Evolutionary conservation across 164 flowering plant genomes (phyloP).

Genomic region (Stephania cephalantha): DNA sequence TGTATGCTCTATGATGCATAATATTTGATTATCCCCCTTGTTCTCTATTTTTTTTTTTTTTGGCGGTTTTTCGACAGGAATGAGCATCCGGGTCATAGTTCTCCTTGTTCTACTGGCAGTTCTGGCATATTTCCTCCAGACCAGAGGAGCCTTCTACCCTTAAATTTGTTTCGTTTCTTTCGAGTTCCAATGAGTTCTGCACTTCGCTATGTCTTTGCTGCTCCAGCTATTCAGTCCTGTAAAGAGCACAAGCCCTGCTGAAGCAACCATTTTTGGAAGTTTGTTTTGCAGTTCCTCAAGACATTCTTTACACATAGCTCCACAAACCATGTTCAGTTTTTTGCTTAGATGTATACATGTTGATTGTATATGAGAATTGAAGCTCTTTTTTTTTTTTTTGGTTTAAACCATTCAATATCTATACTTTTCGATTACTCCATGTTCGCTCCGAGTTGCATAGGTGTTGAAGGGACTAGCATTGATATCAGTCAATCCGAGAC

Average conservation of each 20-base stretch:
- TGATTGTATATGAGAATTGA: too few relatives aligned
- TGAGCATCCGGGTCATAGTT: background rate
- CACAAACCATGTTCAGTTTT: background rate
- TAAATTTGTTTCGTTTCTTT: background rate
- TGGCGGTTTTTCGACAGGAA: background rate
- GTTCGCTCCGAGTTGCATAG: too few relatives aligned
- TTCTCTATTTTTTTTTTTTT: background rate
- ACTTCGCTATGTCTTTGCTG: background rate
- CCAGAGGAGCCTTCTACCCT: background rate
- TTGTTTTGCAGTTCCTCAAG: background rate
- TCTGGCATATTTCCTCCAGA: conserved; percentile 2
- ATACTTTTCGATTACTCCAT: too few relatives aligned
- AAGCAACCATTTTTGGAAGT: background rate
- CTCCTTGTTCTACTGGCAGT: background rate
- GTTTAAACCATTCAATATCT: too few relatives aligned
- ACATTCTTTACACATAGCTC: background rate
- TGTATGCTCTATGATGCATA: background rate
- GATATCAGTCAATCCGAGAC: too few relatives aligned
- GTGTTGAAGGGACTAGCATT: too few relatives aligned
- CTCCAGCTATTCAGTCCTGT: background rate
- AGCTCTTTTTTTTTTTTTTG: too few relatives aligned
- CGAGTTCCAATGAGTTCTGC: background rate
- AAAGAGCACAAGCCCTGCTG: background rate
- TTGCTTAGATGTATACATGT: background rate
- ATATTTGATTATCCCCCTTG: background rate